Base-by-base conservation (phyloP, 1,284 basidiomycete species). In the Pholiota adiposa region DNA sequence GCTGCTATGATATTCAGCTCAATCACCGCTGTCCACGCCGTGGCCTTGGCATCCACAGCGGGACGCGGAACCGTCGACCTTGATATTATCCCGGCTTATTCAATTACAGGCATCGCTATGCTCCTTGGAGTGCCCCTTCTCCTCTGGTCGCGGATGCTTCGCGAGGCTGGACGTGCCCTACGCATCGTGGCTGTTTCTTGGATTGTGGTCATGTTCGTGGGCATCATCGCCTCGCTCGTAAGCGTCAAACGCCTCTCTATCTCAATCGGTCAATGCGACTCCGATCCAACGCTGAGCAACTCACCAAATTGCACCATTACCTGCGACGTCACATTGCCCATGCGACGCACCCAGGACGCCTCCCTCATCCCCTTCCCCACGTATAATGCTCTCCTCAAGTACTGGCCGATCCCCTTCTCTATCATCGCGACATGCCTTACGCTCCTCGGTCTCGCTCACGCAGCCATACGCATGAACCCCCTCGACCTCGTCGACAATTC, bases 1-100 rank as follows among this genome's bases (percentile, higher is more conserved):
- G 55, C 59, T 43, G 57, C 59, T 25, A 61, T 57, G 59, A 54
- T 61, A 9, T 61, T 57, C 50, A 56, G 54, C 43, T 60, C 59
- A 1, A 56, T 60, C 33, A 51, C 54, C 14, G 59, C 59, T 0
- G 54, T 57, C 18, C 55, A 61, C 18, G 29, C 59, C 0, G 51
- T 57, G 19, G 59, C 54, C 33, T 51, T 61, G 51, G 59, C 54
- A 27, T 53, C 59, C 38, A 38, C 55, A 27, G 48, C 51, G 56
- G 59, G 59, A 33, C 33, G 44, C 3, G 43, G 50, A 16, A 50
- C 54, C 16, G 54, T 57, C 31, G 59, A 57, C 43, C 46, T 61
- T 11, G 59, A 61, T 48, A 54, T 61, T 25, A 44, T 57, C 19
- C 55, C 59, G 12, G 59, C 53, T 9, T 61, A 54, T 51, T 53